A percentile compares a stretch with the other conserved stretches of the same genome.
Conservation (phyloP, 2,329 filamentous ascomycete species). For the Apiospora hydei region DNA sequence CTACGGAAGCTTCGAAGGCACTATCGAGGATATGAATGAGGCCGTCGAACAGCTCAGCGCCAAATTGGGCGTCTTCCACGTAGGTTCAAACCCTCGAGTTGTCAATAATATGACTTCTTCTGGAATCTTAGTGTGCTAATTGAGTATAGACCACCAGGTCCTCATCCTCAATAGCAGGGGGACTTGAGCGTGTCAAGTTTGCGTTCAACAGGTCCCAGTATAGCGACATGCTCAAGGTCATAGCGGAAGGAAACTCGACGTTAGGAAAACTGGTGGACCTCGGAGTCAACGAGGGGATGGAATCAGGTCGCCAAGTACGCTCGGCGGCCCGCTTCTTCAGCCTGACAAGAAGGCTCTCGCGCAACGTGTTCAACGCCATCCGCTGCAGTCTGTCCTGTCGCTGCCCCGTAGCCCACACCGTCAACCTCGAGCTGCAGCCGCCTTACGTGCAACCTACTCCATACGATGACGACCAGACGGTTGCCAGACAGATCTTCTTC, state of each 20-base stretch:
- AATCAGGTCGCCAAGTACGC: not conserved
- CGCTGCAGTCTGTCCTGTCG: not conserved
- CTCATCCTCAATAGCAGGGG: not conserved
- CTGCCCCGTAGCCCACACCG: not conserved
- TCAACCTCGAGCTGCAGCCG: not conserved
- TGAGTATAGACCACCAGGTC: not conserved
- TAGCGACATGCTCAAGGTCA: not conserved
- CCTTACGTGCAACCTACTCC: not conserved
- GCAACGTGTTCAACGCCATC: not conserved
- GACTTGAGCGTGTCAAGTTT: not conserved
- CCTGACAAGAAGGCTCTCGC: not conserved
- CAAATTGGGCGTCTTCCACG: not conserved
- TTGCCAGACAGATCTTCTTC: not conserved
- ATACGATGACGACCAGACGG: not conserved
- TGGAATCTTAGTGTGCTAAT: not conserved
- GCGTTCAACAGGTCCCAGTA: slow-evolving; percentile 2
- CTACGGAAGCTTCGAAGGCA: not conserved
- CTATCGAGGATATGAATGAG: not conserved
- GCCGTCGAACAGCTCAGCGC: not conserved
- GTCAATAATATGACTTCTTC: no score
- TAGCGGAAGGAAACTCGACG: not conserved
- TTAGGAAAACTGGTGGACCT: not conserved
- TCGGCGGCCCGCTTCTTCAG: not conserved
- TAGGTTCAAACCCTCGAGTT: not conserved
- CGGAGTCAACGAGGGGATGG: not conserved